Conservation (phyloP, 768 basidiomycete species). For the Serendipita indica region DNA sequence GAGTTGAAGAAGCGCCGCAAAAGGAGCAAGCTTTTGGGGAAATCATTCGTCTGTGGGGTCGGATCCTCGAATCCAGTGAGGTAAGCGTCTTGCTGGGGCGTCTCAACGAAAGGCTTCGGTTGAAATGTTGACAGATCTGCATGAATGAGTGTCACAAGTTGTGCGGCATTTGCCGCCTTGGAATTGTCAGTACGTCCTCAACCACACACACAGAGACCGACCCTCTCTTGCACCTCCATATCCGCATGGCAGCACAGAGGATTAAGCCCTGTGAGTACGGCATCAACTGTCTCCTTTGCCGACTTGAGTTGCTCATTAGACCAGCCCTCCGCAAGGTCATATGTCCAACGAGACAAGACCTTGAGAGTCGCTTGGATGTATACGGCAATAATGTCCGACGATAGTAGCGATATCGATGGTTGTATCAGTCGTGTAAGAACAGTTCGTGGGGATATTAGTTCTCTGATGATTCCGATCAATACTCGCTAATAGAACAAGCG, state of each 20-base stretch:
- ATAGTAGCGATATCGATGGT: slow-evolving; percentile 34
- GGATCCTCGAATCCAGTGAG: slow-evolving; percentile 24
- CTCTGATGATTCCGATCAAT: slow-evolving; percentile 30
- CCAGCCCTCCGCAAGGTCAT: slow-evolving; percentile 65
- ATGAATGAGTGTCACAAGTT: slow-evolving; percentile 60
- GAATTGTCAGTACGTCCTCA: slow-evolving; percentile 9
- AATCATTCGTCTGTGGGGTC: slow-evolving; percentile 38
- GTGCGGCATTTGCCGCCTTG: slow-evolving; percentile 68
- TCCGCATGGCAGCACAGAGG: slow-evolving; percentile 47
- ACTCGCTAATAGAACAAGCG: slow-evolving; percentile 13
- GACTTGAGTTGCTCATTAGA: slow-evolving; percentile 51
- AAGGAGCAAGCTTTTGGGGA: slow-evolving; percentile 82
- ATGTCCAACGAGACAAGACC: slow-evolving; percentile 74
- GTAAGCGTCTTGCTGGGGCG: slow-evolving; percentile 23
- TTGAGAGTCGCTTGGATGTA: slow-evolving; percentile 77
- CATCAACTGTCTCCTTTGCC: slow-evolving; percentile 47
- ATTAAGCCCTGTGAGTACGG: slow-evolving; percentile 40
- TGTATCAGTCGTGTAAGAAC: slow-evolving; percentile 56
- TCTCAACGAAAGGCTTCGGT: slow-evolving; percentile 19
- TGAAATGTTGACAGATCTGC: slow-evolving; percentile 50
- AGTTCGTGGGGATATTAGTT: slow-evolving; percentile 64
- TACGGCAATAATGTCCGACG: slow-evolving; percentile 53
- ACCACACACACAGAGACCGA: slow-evolving; percentile 31
- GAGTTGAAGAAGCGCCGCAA: slow-evolving; percentile 61
- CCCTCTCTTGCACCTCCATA: slow-evolving; percentile 88